Evolutionary conservation across 2,329 filamentous ascomycete species (phyloP).

Genomic region (Verticillium nubilum): DNA sequence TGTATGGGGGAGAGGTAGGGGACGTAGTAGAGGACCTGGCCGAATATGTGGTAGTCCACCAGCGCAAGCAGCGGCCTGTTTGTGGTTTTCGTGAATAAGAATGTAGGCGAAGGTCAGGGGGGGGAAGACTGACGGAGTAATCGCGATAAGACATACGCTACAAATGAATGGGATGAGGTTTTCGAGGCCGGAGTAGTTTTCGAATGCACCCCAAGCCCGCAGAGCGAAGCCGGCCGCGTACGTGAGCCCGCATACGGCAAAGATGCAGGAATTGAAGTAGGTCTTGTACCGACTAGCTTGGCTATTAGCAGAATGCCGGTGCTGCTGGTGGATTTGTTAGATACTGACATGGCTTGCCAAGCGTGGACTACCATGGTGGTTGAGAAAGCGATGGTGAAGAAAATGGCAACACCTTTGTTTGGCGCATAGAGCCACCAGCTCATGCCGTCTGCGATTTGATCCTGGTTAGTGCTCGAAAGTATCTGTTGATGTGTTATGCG

Average conservation of each 20-base stretch:
- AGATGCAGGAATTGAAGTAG: conserved; percentile 43
- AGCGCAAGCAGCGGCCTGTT: conserved; percentile 55
- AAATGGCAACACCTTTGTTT: conserved; percentile 46
- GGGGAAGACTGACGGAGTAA: conserved; percentile 26
- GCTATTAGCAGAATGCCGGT: not conserved
- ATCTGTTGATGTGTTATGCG: not conserved
- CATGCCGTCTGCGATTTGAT: not conserved
- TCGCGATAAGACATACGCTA: conserved; percentile 30
- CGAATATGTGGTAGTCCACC: conserved; percentile 59
- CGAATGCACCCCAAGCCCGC: conserved; percentile 43
- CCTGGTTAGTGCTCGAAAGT: not conserved
- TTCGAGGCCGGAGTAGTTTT: conserved; percentile 17
- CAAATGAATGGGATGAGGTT: conserved; percentile 36
- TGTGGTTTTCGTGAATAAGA: not conserved
- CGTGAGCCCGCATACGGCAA: conserved; percentile 42
- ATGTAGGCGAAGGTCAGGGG: not conserved
- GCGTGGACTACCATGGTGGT: conserved; percentile 40
- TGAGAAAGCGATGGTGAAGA: conserved; percentile 43
- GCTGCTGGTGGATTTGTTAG: not conserved
- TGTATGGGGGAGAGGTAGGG: conserved; percentile 53
- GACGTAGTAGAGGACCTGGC: conserved; percentile 56
- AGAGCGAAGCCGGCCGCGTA: conserved; percentile 49
- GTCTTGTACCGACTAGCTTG: conserved; percentile 40
- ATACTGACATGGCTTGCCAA: conserved; percentile 43
- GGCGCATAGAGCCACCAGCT: conserved; percentile 39